Percentiles rank a stretch among this genome's conserved stretches.
These are phyloP conservation scores for Fusarium xylarioides DNA, from an alignment of 2,329 filamentous ascomycete genomes.

Conservation along the genomic window DNA sequence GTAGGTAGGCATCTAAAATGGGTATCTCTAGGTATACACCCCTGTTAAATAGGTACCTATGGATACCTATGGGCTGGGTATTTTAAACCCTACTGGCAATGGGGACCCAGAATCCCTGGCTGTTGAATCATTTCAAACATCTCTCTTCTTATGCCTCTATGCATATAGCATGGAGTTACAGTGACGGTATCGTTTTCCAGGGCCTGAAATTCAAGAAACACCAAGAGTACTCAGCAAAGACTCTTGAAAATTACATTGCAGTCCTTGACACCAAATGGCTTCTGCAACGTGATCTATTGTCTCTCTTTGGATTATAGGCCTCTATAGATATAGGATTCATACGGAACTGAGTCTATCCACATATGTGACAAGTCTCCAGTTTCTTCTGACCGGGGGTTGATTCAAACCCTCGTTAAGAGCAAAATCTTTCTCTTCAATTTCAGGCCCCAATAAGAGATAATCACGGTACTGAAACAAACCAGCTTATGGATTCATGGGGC, in stretches of 20 bases:
- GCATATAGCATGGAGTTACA: constrained; percentile 4
- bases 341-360: not conserved
- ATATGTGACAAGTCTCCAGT: constrained; percentile 11
- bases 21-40: too few relatives aligned
- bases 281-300: not conserved
- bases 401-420: not conserved
- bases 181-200: constrained; percentile 8
- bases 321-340: not conserved
- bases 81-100: too few relatives aligned
- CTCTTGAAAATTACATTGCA: not conserved
- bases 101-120: not conserved
- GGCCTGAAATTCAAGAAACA: constrained; percentile 10
- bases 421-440: not conserved
- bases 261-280: not conserved
- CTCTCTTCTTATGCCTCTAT: not conserved
- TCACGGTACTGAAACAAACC: not conserved
- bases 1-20: too few relatives aligned
- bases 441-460: not conserved
- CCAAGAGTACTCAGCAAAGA: not conserved
- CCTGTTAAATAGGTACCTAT: too few relatives aligned
- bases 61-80: too few relatives aligned
- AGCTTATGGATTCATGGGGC: not conserved
- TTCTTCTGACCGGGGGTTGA: not conserved
- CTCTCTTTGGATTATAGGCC: not conserved
- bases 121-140: not conserved